Percentiles rank a stretch among this genome's conserved stretches.
These are phyloP conservation scores for Trichoderma arundinaceum DNA, from an alignment of 2,329 filamentous ascomycete species.

Conservation along the genomic window DNA sequence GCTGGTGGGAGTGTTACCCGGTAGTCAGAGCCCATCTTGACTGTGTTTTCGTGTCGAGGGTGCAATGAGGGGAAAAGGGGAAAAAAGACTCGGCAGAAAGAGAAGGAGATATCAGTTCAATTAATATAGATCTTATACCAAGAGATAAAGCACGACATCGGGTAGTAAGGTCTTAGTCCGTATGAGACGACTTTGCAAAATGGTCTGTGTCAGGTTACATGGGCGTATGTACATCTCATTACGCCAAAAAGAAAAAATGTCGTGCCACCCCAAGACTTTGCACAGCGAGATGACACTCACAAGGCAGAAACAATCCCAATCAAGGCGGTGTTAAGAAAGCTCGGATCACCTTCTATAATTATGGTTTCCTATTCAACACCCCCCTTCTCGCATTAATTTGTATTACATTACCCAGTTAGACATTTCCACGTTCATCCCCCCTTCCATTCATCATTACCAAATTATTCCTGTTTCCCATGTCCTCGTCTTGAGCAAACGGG, in stretches of 20 bases:
- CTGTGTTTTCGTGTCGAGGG: no score
- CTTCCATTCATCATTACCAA: slow-evolving; percentile 10
- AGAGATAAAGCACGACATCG: background rate
- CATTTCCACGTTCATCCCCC: background rate
- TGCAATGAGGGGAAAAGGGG: no score
- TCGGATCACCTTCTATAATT: background rate
- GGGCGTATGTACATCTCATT: slow-evolving; percentile 2
- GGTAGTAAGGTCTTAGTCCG: no score
- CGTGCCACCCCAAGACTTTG: background rate
- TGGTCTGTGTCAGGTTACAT: slow-evolving; percentile 3
- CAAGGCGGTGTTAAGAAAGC: background rate
- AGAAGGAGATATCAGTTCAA: no score
- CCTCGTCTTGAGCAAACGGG: background rate
- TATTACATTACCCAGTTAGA: slow-evolving; percentile 4
- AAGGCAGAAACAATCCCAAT: background rate
- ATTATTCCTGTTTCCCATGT: background rate
- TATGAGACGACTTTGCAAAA: background rate
- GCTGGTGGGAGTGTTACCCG: no score
- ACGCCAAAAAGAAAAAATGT: background rate
- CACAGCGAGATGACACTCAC: slow-evolving; percentile 3
- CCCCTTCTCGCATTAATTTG: background rate
- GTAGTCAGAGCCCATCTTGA: no score
- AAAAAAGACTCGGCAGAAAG: no score
- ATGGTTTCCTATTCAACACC: background rate
- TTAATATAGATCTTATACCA: background rate